A percentile compares a stretch with the other conserved stretches of the same genome.
phyloP scores from a whole-genome alignment of 192 early-diverging fungal genomes.

The Cladochytrium replicatum region DNA sequence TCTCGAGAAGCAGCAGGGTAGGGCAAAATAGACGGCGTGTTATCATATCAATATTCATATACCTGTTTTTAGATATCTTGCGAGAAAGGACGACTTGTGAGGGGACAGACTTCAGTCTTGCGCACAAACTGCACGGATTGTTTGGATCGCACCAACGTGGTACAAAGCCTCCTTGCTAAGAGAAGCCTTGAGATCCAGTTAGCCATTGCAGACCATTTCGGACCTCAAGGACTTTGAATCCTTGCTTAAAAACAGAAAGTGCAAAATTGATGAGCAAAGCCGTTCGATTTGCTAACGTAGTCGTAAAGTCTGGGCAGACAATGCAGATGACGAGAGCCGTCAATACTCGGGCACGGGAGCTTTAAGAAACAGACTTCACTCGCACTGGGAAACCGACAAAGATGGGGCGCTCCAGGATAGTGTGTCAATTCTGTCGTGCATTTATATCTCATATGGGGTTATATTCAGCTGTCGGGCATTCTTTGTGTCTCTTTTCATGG shows the following conservation, averaged over 20 bases:
- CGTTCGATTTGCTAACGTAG: not conserved
- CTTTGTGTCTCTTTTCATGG: too few relatives aligned
- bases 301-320: conserved; percentile 92
- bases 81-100: conserved; percentile 19
- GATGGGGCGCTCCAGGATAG: too few relatives aligned
- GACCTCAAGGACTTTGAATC: conserved; percentile 54
- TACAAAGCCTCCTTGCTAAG: conserved; percentile 83
- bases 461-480: too few relatives aligned
- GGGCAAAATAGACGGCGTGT: too few relatives aligned
- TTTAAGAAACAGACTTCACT: conserved; percentile 96
- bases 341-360: conserved; percentile 96
- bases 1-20: too few relatives aligned
- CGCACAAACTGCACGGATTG: conserved; percentile 99
- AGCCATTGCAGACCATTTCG: conserved; percentile 48
- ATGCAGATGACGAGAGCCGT: conserved; percentile 83
- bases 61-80: conserved; percentile 44
- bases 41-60: too few relatives aligned
- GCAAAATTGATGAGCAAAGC: too few relatives aligned
- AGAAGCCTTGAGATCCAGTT: conserved; percentile 64
- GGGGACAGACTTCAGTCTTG: conserved; percentile 66
- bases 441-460: too few relatives aligned
- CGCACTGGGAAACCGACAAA: conserved; percentile 84
- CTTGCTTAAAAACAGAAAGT: conserved; percentile 68
- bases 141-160: conserved; percentile 97
- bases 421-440: too few relatives aligned